Base-by-base conservation (phyloP, 2,329 filamentous ascomycete species). In the Beauveria medogensis region DNA sequence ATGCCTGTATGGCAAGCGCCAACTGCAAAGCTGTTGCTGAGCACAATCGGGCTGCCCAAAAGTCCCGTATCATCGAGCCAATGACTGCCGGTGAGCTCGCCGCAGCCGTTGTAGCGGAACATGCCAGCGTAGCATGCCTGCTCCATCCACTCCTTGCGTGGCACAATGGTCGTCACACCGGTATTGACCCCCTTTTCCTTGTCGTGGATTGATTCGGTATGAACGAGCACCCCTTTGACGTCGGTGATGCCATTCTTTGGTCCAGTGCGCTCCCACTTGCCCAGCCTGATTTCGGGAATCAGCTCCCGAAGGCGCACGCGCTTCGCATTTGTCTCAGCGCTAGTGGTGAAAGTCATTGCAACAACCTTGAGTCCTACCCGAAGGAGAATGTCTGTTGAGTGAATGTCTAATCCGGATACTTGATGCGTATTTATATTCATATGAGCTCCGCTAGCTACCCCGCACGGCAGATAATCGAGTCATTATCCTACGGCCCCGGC, bases 91-190 rank as follows among this genome's bases (percentile, higher is more conserved):
- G 82, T 85, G 71, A 85, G 73, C 68, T 85, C 82, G 52, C 83
- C 82, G 22, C 79, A 78, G 60, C 83, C 83, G 65, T 85, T 86
- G 74, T 85, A 83, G 64, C 77, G 75, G 71, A 83, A 83, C 46
- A 78, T 64, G 40, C 74, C 74, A 4, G 76, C 73, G 48, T 78
- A 75, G 66, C 76, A 77, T 24, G 75, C 75, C 7, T 73, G 68
- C 57, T 71, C 59, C 65, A 77, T 75, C 75, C 76, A 78, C 30
- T 72, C 66, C 24, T 65, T 56, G 28, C 75, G 74, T 0, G 78
- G 77, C 7, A 79, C 66, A 63, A 80, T 78, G 52, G 74, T 74
- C 1, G 77, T 80, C 14, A 79, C 70, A 57, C 77, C 77, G 0
- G 77, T 79, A 64, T 78, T 77, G 62, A 77, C 68, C 20, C 64